Base-by-base conservation (phyloP, 352 stramenopile genomes). In the Phytophthora fragariae region DNA sequence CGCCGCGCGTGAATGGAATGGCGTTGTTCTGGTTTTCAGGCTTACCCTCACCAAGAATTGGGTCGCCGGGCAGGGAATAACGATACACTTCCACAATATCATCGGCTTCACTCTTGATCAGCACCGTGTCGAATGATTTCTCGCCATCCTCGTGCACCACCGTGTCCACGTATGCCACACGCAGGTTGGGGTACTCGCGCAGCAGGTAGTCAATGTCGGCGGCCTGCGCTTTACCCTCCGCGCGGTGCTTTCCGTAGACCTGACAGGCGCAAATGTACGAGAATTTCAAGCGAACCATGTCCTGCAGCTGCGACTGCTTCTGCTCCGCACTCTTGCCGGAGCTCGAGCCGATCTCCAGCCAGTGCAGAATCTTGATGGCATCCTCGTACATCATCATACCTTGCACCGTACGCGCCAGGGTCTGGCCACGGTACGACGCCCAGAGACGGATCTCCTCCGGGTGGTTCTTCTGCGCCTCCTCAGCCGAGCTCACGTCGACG, bases 341-440 rank as follows among this genome's bases (percentile, higher is more conserved):
- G 19, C 73, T 91, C 11, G 87, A 93, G 14, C 88, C 88, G 60
- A 95, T 93, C 61, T 95, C 88, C 54, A 95, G 66, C 88, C 88
- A 95, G 70, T 95, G 88, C 33, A 95, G 44, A 57, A 96, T 93
- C 77, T 94, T 96, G 67, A 96, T 94, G 21, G 88, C 88, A 60
- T 94, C 88, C 68, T 94, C 87, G 56, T 96, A 96, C 76, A 94
- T 85, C 87, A 94, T 94, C 87, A 96, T 94, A 15, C 89, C 89
- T 54, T 93, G 87, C 31, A 94, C 87, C 1, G 89, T 94, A 65
- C 89, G 86, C 14, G 86, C 81, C 21, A 96, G 74, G 33, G 89
- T 96, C 65, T 96, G 89, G 19, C 87, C 87, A 61, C 89, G 87
- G 76, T 92, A 94, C 46, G 87, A 94, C 8, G 89, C 87, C 89